Percentiles rank a stretch among this genome's conserved stretches.
These are phyloP conservation scores for Linaria vulgaris DNA, from an alignment of 257 asterid genomes.

Conservation along the genomic window DNA sequence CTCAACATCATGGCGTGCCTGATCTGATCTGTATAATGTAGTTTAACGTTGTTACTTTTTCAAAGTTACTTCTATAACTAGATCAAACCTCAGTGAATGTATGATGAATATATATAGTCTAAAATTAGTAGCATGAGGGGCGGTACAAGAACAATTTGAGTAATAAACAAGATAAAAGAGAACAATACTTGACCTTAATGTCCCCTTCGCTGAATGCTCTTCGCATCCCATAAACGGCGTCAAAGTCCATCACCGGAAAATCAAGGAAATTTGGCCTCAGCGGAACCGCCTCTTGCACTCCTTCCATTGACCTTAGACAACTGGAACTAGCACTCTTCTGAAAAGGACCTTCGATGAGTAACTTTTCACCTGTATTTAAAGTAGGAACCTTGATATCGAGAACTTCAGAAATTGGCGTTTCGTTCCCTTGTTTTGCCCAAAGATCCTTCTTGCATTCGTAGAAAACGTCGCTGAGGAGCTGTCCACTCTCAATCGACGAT, in stretches of 20 bases:
- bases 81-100: no score
- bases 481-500: conserved; percentile 66
- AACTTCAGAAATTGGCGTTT: conserved; percentile 54
- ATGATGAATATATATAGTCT: no score
- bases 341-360: conserved; percentile 40
- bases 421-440: conserved; percentile 77
- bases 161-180: not conserved
- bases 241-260: conserved; percentile 65
- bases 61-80: no score
- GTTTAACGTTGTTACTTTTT: no score
- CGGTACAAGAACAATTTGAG: no score
- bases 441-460: conserved; percentile 90
- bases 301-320: conserved; percentile 62
- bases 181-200: conserved; percentile 61
- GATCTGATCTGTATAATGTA: no score
- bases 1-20: no score
- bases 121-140: no score
- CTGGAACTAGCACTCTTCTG: conserved; percentile 71
- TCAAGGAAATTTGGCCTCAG: conserved; percentile 75
- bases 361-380: conserved; percentile 40
- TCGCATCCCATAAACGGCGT: conserved; percentile 72
- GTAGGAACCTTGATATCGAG: conserved; percentile 49
- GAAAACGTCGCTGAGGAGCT: conserved; percentile 73
- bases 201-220: conserved; percentile 96
- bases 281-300: conserved; percentile 43